A percentile compares a stretch with the other conserved stretches of the same genome.
Conservation (phyloP, 2,329 filamentous ascomycete genomes). For the Tolypocladium ovalisporum region DNA sequence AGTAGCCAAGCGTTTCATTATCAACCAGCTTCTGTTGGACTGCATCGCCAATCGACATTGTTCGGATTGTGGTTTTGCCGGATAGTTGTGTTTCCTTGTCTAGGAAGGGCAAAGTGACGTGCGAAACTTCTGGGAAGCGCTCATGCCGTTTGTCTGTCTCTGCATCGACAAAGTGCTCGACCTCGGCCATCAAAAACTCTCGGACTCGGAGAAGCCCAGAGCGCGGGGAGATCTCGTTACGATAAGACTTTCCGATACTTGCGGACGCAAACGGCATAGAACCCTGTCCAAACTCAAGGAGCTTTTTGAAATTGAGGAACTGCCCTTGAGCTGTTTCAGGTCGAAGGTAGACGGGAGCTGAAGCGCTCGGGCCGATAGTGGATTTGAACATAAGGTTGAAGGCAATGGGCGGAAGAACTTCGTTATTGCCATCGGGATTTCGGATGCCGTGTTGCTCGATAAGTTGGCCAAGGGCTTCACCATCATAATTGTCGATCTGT, state of each 20-base stretch:
- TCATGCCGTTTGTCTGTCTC: constrained; percentile 88
- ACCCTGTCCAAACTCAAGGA: constrained; percentile 92
- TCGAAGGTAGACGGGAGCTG: constrained; percentile 72
- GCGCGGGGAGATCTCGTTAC: constrained; percentile 94
- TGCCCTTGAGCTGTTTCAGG: constrained; percentile 97
- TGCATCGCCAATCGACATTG: constrained; percentile 73
- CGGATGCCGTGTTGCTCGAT: constrained; percentile 87
- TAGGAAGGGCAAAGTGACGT: constrained; percentile 73
- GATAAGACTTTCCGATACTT: constrained; percentile 94
- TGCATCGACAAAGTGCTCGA: constrained; percentile 96
- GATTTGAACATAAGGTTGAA: constrained; percentile 99
- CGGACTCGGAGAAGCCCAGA: constrained; percentile 86
- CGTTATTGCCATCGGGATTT: constrained; percentile 73
- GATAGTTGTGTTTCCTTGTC: constrained; percentile 77
- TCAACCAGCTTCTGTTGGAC: constrained; percentile 76
- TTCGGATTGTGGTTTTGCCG: constrained; percentile 67
- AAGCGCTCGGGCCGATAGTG: constrained; percentile 82
- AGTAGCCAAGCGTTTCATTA: constrained; percentile 97
- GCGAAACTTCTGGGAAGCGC: constrained; percentile 75
- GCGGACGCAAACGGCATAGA: constrained; percentile 96
- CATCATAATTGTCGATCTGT: constrained; percentile 94
- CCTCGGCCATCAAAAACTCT: constrained; percentile 98
- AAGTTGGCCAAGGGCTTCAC: constrained; percentile 69
- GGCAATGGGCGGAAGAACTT: constrained; percentile 67
- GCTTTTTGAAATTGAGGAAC: constrained; percentile 93